A percentile compares a stretch with the other conserved stretches of the same genome.
phyloP scores from a whole-genome alignment of 495 filamentous ascomycete species.

The Alectoria sarmentosa region DNA sequence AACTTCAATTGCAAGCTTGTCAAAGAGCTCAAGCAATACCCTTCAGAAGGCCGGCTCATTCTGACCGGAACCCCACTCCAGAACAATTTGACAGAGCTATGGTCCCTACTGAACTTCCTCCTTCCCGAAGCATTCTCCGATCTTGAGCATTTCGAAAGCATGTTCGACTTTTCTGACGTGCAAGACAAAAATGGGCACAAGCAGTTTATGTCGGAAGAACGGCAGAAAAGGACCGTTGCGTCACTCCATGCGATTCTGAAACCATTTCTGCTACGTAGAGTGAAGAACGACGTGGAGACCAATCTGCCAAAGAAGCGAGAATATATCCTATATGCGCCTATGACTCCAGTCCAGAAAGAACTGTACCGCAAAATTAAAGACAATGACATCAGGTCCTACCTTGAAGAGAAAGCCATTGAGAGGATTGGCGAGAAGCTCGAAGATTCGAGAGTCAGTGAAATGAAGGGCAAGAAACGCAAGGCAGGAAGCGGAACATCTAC shows the following conservation, averaged over 20 bases:
- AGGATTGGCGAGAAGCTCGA: constrained; percentile 38
- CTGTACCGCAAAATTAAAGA: constrained; percentile 80
- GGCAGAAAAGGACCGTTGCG: constrained; percentile 75
- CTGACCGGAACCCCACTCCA: constrained; percentile 95
- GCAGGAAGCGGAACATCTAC: constrained; percentile 35
- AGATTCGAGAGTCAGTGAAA: constrained; percentile 32
- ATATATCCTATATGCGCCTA: constrained; percentile 86
- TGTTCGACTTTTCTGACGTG: constrained; percentile 93
- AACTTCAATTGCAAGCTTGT: constrained; percentile 93
- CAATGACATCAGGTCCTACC: constrained; percentile 67
- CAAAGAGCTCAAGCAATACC: constrained; percentile 76
- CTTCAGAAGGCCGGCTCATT: constrained; percentile 80
- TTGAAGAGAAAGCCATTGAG: constrained; percentile 81
- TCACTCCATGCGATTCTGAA: constrained; percentile 90
- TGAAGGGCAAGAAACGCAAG: constrained; percentile 50
- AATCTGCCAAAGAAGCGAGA: constrained; percentile 92
- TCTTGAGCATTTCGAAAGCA: constrained; percentile 80
- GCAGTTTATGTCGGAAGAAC: constrained; percentile 66
- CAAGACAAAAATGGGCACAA: constrained; percentile 64
- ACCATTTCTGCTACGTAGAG: constrained; percentile 76
- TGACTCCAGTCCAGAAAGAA: constrained; percentile 82
- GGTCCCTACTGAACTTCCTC: constrained; percentile 91
- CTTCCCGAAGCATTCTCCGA: constrained; percentile 88
- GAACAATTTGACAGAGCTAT: constrained; percentile 91
- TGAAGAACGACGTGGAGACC: constrained; percentile 90